Base-by-base conservation (phyloP, 306 rosid genomes). In the Cercis canadensis region DNA sequence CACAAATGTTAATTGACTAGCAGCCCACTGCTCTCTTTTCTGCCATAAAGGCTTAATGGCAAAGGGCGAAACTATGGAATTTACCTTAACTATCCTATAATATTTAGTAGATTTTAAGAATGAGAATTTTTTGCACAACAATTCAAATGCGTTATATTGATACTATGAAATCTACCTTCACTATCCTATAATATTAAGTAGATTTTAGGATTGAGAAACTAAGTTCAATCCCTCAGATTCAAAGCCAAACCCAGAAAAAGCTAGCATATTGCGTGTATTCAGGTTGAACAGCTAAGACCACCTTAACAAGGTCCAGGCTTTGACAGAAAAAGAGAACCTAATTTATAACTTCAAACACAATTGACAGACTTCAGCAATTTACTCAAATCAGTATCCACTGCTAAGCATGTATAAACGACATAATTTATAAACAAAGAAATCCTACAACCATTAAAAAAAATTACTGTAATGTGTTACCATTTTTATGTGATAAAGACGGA, bases 241-340 rank as follows among this genome's bases (percentile, higher is more conserved):
- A 62, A 52, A 73, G 32, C 15, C 6, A 8, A 68, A 31, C 8
- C 15, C 39, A 65, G 16, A n/a, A n/a, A n/a, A n/a, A n/a, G n/a
- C n/a, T n/a, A n/a, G n/a, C n/a, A n/a, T n/a, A n/a, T 39, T 64
- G 62, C 46, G 1, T 24, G 29, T 24, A 1, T 24, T 24, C 29
- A 24, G 29, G 29, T 24, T 24, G 29, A 24, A 24, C 29, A 3
- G 29, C 29, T 24, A 24, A 24, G 51, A 14, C 11, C 40, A n/a
- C 8, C 41, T 15, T 10, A 17, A 17, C 21, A 43, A 57, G 18
- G 19, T 62, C 11, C 36, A 19, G 36, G 37, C 8, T 41, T 61
- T 61, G 34, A 40, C 34, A 15, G 15, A 39, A 18, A n/a, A 39
- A 4, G 0, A 62, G 11, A 29, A 43, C 7, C 51, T 18, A 18